Base-by-base conservation (phyloP, 2,329 filamentous ascomycete genomes). In the Aspergillus pseudoterreus region DNA sequence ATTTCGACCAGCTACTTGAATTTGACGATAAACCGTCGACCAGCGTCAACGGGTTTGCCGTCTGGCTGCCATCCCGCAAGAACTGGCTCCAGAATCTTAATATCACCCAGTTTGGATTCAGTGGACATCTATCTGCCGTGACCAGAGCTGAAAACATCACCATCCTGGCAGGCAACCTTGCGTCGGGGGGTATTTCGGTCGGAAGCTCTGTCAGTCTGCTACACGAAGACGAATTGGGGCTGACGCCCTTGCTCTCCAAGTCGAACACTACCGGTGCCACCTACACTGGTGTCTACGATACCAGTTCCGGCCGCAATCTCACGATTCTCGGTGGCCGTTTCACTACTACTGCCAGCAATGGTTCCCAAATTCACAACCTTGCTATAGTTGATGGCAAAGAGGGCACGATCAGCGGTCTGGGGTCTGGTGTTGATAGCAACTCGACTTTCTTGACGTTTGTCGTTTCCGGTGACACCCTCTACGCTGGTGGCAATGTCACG, bases 301-400 rank as follows among this genome's bases (percentile, higher is more conserved):
- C 80, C 36, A 77, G 80, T 14, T 82, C 83, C 56, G 77, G 76
- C 52, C 81, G 83, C 57, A 96, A 96, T 69, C 79, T 95, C 51
- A 97, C 94, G 0, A 82, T 97, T 36, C 78, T 97, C 24, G 94
- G 86, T 45, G 94, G 94, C 1, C 90, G 91, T 62, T 99, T 99
- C 67, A 82, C 82, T 6, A 85, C 89, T 1, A 82, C 78, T 27
- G 82, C 82, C 12, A 80, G 80, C 6, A 82, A 92, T 59, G 88
- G 85, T 19, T 84, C 86, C 3, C 78, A 79, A 4, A 79, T 96
- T 54, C 79, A 90, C 58, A 97, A 96, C 62, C 75, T 99, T 14
- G 78, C 87, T 35, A 82, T 99, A 57, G 83, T 97, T 55, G 88
- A 96, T 68, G 86, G 86, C 41, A 82, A 83, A n/a, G 77, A 88